Base-by-base conservation (phyloP, 768 basidiomycete species). In the Leccinum variicolor region DNA sequence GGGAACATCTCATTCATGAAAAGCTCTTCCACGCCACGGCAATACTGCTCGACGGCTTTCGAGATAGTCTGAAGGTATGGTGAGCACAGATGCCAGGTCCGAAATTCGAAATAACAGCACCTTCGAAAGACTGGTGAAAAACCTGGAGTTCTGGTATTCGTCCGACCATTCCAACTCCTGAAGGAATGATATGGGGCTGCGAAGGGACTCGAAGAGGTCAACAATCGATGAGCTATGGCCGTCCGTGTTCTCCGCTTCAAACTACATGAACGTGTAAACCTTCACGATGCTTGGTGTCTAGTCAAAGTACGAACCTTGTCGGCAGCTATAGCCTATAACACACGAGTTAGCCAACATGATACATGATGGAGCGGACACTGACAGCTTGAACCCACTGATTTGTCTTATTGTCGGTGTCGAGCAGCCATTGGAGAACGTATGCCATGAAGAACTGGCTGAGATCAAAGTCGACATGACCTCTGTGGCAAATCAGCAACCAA, bases 1-100 rank as follows among this genome's bases (percentile, higher is more conserved):
- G 90, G 93, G 70, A 90, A 94, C 94, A 98, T 97, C 71, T 98
- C 95, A n/a, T 83, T 76, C 76, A 96, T 85, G 76, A 98, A 99
- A 26, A 93, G 81, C 17, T 86, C 82, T 72, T 98, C 95, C 52
- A 99, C 81, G 52, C 79, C 85, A 13, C 86, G 81, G 65, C 94
- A 95, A 69, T 98, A 99, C 65, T 92, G 90, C 64, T 97, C 92
- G 45, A 98, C 78, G 2, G 91, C 89, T 69, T 93, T 93, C 66
- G 91, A 91, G 62, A 97, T 85, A 0, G 89, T 95, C 94, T 97
- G 63, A 15, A 45, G 36, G 25, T 17, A 14, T 56, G 23, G 41
- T 63, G 8, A 67, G 47, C 21, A 29, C 14, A 31, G 3, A 53
- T 31, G 0, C 5, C 6, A 29, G 6, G 11, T n/a, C 26, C 25